Percentiles rank a stretch among this genome's conserved stretches.
phyloP scores from a whole-genome alignment of 768 basidiomycete genomes.

The Lactarius sanguifluus region DNA sequence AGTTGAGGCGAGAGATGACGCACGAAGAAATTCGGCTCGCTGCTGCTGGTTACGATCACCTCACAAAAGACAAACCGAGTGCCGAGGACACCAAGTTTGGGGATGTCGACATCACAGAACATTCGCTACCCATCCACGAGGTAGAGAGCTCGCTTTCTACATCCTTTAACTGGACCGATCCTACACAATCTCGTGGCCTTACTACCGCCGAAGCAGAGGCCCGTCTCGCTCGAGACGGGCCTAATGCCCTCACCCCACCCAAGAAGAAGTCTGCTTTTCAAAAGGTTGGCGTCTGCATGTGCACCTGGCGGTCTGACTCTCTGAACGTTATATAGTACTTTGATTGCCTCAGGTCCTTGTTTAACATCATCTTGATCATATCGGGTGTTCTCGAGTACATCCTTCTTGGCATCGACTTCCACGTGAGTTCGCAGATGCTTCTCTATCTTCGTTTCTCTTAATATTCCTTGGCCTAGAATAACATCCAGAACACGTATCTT shows the following conservation, averaged over 20 bases:
- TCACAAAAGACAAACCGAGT: constrained; percentile 45
- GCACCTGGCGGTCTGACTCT: background rate
- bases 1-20: constrained; percentile 63
- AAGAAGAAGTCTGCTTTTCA: constrained; percentile 63
- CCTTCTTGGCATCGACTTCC: constrained; percentile 60
- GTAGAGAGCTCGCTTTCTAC: constrained; percentile 47
- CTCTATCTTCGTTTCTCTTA: constrained; percentile 17
- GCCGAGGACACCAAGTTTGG: constrained; percentile 38
- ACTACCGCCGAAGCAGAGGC: constrained; percentile 50
- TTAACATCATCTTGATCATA: constrained; percentile 66
- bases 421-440: constrained; percentile 38
- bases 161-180: constrained; percentile 53
- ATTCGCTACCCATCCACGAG: constrained; percentile 45
- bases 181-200: constrained; percentile 51
- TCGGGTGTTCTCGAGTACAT: constrained; percentile 67
- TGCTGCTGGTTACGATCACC: constrained; percentile 66
- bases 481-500: constrained; percentile 66
- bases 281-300: constrained; percentile 45
- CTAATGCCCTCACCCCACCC: constrained; percentile 63
- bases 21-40: constrained; percentile 65
- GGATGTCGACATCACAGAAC: constrained; percentile 60
- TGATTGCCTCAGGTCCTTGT: constrained; percentile 59
- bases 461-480: constrained; percentile 40
- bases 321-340: constrained; percentile 47
- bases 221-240: constrained; percentile 57